A percentile compares a stretch with the other conserved stretches of the same genome.
phyloP scores from a whole-genome alignment of 73 alveolate species.

The Paramecium sexaurelia region DNA sequence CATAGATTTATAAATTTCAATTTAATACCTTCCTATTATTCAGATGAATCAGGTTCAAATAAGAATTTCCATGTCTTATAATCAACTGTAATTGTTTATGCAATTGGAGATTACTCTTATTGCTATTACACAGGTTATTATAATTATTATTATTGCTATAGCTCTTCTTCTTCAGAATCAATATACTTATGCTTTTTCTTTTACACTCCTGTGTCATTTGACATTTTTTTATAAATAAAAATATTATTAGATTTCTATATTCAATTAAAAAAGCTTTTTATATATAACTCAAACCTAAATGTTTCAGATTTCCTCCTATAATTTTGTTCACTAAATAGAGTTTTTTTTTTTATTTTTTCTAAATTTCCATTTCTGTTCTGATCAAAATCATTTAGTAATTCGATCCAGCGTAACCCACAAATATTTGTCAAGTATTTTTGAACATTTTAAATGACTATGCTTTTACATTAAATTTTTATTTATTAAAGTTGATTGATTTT shows the following conservation, averaged over 20 bases:
- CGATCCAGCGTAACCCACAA: no score
- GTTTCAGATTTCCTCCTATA: no score
- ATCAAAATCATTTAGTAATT: no score
- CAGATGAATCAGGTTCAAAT: constrained; percentile 10
- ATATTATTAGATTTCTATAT: neutral
- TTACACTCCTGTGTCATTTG: neutral
- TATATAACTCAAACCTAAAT: neutral
- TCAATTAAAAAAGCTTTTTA: constrained; percentile 17
- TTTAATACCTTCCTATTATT: neutral
- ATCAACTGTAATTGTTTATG: neutral
- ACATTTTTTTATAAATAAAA: neutral
- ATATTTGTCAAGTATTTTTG: no score
- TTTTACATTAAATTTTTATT: no score
- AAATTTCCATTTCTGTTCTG: no score
- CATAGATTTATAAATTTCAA: neutral
- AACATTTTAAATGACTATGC: no score
- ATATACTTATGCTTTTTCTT: neutral
- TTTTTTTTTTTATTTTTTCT: no score
- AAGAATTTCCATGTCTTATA: neutral
- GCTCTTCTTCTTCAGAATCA: constrained; percentile 20
- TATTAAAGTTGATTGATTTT: no score
- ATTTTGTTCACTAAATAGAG: no score
- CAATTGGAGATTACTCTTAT: neutral
- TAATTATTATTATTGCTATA: neutral
- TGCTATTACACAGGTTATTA: neutral